phyloP scores from a whole-genome alignment of 208 protist species.

The Strigomonas culicis region DNA sequence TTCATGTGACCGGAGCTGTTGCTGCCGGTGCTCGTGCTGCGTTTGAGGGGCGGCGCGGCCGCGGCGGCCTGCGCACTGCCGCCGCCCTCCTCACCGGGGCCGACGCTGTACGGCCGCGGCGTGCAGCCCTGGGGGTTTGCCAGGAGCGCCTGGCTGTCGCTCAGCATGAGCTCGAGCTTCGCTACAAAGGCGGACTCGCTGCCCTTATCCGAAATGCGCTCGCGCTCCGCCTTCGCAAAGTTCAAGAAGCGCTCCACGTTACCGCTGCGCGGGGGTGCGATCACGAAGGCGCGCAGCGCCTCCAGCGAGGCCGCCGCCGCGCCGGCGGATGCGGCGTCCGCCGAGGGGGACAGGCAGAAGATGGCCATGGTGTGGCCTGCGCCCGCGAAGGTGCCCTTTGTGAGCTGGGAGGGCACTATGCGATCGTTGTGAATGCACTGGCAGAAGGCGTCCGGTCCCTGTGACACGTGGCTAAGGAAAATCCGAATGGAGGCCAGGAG shows the following conservation, averaged over 20 bases:
- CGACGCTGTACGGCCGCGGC: constrained; percentile 41
- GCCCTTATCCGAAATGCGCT: constrained; percentile 34
- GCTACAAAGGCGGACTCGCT: constrained; percentile 22
- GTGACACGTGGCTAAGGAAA: constrained; percentile 30
- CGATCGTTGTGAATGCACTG: constrained; percentile 28
- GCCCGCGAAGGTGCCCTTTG: constrained; percentile 47
- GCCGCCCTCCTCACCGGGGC: constrained; percentile 11
- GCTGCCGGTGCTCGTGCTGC: background rate
- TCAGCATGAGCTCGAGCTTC: constrained; percentile 48
- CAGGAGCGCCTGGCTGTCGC: constrained; percentile 40
- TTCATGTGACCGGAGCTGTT: background rate
- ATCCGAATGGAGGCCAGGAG: constrained; percentile 45
- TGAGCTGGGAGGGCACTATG: constrained; percentile 23
- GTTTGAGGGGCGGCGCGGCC: background rate
- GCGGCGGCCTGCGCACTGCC: constrained; percentile 5
- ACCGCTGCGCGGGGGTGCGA: constrained; percentile 48
- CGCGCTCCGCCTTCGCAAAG: constrained; percentile 37
- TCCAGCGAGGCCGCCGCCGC: constrained; percentile 21
- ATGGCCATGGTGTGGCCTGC: constrained; percentile 38
- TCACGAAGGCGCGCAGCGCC: constrained; percentile 27
- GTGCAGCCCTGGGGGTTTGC: constrained; percentile 28
- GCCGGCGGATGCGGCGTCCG: constrained; percentile 11
- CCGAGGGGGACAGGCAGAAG: constrained; percentile 27
- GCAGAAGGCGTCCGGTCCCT: constrained; percentile 24
- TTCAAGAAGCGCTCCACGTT: constrained; percentile 52